phyloP scores from a whole-genome alignment of 257 asterid species.

The Solanum peruvianum region DNA sequence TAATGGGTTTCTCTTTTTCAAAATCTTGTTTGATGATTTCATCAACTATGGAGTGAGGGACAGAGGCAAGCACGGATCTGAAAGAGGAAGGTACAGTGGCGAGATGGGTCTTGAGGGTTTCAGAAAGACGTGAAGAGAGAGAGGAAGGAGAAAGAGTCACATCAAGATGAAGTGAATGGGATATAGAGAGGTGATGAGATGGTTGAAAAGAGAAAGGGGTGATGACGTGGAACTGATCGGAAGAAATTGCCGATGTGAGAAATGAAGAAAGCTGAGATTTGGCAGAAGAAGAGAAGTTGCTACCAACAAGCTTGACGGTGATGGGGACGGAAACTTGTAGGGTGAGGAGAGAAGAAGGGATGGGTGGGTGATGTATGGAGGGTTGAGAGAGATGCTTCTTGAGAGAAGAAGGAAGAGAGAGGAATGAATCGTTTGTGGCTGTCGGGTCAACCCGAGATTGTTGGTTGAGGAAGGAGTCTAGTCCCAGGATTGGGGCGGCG shows the following conservation, averaged over 20 bases:
- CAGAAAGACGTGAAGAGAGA: conserved; percentile 32
- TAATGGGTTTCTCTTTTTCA: conserved; percentile 41
- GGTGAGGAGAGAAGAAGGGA: conserved; percentile 46
- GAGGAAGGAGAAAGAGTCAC: conserved; percentile 33
- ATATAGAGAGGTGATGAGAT: conserved; percentile 52
- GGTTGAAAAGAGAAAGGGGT: conserved; percentile 40
- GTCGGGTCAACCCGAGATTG: conserved; percentile 57
- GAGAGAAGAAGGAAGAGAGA: conserved; percentile 43
- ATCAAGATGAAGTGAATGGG: conserved; percentile 71
- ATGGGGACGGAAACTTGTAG: conserved; percentile 56
- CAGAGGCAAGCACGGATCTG: conserved; percentile 50
- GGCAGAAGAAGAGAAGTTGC: conserved; percentile 57
- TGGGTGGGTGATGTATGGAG: conserved; percentile 22
- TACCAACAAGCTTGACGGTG: conserved; percentile 66
- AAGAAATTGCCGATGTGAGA: conserved; percentile 54
- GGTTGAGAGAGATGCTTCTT: conserved; percentile 41
- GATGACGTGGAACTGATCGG: conserved; percentile 86
- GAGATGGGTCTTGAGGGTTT: conserved; percentile 43
- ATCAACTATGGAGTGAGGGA: conserved; percentile 46
- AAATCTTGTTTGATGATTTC: conserved; percentile 46
- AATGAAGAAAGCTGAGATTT: conserved; percentile 50
- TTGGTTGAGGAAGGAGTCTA: conserved; percentile 64
- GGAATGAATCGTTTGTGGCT: conserved; percentile 58
- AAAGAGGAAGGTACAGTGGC: conserved; percentile 30
- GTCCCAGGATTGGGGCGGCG: conserved; percentile 52